Percentiles rank a stretch among this genome's conserved stretches.
Conservation (phyloP, 1,284 basidiomycete genomes). For the Moesziomyces parantarcticus region DNA sequence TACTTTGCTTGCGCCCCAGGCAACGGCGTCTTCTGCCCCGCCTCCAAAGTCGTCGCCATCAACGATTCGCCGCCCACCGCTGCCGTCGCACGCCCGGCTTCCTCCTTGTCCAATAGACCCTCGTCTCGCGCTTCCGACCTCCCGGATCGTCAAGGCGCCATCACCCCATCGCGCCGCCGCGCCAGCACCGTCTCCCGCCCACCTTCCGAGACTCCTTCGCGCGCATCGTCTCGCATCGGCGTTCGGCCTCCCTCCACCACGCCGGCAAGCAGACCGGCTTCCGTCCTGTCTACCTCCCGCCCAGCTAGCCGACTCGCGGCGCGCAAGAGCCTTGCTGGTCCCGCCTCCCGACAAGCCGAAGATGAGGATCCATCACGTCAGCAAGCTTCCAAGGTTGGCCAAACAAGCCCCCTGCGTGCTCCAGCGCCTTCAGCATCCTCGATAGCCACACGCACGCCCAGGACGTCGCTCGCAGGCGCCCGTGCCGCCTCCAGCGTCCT, state of each 20-base stretch:
- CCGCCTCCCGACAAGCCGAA: slow-evolving; percentile 14
- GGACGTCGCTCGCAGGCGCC: slow-evolving; percentile 32
- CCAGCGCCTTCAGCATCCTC: slow-evolving; percentile 17
- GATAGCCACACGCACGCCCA: slow-evolving; percentile 25
- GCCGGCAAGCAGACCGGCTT: slow-evolving; percentile 34
- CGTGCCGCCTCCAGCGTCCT: slow-evolving; percentile 21
- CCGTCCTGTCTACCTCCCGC: slow-evolving; percentile 52
- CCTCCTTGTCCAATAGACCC: slow-evolving; percentile 56
- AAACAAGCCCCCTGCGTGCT: slow-evolving; percentile 19
- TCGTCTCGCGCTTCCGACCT: slow-evolving; percentile 45
- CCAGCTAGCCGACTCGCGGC: slow-evolving; percentile 41
- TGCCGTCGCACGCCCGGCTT: slow-evolving; percentile 62
- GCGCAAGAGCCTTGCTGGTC: slow-evolving; percentile 47
- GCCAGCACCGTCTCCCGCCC: slow-evolving; percentile 37
- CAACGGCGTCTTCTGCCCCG: slow-evolving; percentile 90
- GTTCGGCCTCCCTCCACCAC: slow-evolving; percentile 46
- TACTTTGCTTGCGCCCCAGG: slow-evolving; percentile 88
- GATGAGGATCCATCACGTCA: slow-evolving; percentile 27
- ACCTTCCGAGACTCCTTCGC: slow-evolving; percentile 41
- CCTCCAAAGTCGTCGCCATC: slow-evolving; percentile 75
- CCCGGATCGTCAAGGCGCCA: slow-evolving; percentile 28
- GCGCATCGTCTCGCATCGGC: slow-evolving; percentile 41
- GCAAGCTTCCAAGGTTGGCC: slow-evolving; percentile 62
- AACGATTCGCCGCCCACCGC: slow-evolving; percentile 49
- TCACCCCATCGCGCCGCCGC: slow-evolving; percentile 40